Evolutionary conservation across 2,329 filamentous ascomycete species (phyloP).

Genomic region (Fusarium pseudoanthophilum): DNA sequence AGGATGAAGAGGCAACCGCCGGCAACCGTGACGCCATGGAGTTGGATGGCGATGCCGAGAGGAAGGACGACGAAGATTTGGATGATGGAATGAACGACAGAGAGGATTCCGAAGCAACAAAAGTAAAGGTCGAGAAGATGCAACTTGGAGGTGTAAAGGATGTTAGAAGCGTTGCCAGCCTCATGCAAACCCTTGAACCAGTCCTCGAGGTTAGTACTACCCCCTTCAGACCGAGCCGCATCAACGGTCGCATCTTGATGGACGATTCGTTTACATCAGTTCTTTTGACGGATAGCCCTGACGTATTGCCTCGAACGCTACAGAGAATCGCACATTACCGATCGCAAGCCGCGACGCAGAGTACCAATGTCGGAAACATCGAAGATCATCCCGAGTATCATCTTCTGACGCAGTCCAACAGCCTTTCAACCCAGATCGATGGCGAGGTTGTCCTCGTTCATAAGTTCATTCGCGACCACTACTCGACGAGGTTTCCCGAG

Average conservation of each 20-base stretch:
- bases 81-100: conserved; percentile 58
- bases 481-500: conserved; percentile 92
- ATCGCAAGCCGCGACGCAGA: conserved; percentile 72
- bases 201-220: conserved; percentile 78
- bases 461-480: conserved; percentile 96
- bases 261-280: conserved; percentile 70
- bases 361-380: conserved; percentile 79
- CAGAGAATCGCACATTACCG: conserved; percentile 86
- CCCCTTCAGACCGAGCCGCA: conserved; percentile 39
- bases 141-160: conserved; percentile 78
- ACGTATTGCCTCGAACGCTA: conserved; percentile 63
- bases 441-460: conserved; percentile 93
- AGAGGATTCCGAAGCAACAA: conserved; percentile 75
- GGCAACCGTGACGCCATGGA: conserved; percentile 66
- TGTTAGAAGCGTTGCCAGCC: conserved; percentile 79
- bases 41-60: conserved; percentile 45
- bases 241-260: conserved; percentile 33
- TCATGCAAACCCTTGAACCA: conserved; percentile 85
- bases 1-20: conserved; percentile 54
- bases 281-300: conserved; percentile 71
- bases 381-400: conserved; percentile 94
- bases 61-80: conserved; percentile 64
- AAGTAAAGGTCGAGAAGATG: conserved; percentile 86
- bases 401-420: conserved; percentile 88
- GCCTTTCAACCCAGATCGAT: conserved; percentile 90